Evolutionary conservation across 2,329 filamentous ascomycete species (phyloP).

Genomic region (Penicillium vulpinum): DNA sequence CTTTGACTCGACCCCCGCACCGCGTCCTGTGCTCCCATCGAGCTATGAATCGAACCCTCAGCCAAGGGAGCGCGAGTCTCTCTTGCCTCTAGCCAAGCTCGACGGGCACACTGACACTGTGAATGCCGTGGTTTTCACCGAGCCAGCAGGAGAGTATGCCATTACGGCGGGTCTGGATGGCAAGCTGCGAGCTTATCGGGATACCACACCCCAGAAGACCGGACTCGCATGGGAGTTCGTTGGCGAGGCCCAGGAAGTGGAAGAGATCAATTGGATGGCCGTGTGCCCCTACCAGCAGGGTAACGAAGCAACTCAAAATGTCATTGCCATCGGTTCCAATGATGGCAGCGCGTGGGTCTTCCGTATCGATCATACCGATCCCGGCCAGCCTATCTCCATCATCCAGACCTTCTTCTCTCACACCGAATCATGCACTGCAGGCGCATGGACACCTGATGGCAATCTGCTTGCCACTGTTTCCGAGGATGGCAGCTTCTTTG

Average conservation of each 20-base stretch:
- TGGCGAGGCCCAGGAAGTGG: conserved; percentile 81
- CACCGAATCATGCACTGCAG: conserved; percentile 80
- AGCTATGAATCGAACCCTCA: conserved; percentile 71
- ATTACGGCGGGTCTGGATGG: conserved; percentile 89
- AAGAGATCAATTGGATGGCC: conserved; percentile 89
- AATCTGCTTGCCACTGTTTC: conserved; percentile 82
- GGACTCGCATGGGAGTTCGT: conserved; percentile 65
- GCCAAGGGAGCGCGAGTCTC: conserved; percentile 58
- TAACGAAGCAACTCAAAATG: conserved; percentile 65
- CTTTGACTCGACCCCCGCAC: conserved; percentile 68
- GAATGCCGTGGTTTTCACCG: conserved; percentile 80
- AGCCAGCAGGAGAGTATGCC: conserved; percentile 78
- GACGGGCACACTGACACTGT: conserved; percentile 93
- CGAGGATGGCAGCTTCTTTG: conserved; percentile 84
- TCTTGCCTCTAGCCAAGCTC: conserved; percentile 69
- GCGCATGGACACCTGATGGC: conserved; percentile 86
- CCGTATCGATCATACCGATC: conserved; percentile 69
- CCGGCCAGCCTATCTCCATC: conserved; percentile 68
- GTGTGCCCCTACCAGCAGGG: conserved; percentile 66
- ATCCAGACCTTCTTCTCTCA: conserved; percentile 92
- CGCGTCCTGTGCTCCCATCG: conserved; percentile 68
- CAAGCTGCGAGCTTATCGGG: conserved; percentile 69
- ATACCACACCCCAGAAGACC: conserved; percentile 46
- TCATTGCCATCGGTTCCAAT: conserved; percentile 80
- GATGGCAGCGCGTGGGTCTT: conserved; percentile 97